Evolutionary conservation across 345 rosid genomes (phyloP).

Genomic region (Brassica rapa): DNA sequence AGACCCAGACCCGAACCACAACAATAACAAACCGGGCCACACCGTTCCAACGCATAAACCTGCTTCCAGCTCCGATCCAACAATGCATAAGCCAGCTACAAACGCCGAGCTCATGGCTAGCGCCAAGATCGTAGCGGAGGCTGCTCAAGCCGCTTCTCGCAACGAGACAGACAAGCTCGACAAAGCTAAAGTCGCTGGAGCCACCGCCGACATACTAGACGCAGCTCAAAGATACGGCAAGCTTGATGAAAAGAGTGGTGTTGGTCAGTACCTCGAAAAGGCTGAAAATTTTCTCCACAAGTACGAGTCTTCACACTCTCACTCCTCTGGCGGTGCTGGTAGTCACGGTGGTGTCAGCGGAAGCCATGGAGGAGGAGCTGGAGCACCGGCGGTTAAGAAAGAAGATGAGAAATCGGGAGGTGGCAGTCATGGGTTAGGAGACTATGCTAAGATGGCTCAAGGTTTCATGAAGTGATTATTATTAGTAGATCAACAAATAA

Average conservation of each 20-base stretch:
- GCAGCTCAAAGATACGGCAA: conserved; percentile 73
- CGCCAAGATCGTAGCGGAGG: conserved; percentile 64
- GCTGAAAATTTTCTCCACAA: conserved; percentile 74
- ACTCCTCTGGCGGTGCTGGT: conserved; percentile 23
- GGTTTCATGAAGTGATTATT: conserved; percentile 49
- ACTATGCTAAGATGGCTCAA: conserved; percentile 66
- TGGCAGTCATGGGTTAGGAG: conserved; percentile 48
- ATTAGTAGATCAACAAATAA: neutral
- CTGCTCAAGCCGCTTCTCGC: conserved; percentile 51
- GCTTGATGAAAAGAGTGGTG: conserved; percentile 58
- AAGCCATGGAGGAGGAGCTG: neutral
- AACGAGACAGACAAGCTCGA: conserved; percentile 43
- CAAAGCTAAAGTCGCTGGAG: conserved; percentile 44
- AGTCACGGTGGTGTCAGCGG: conserved; percentile 4
- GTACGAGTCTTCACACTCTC: conserved; percentile 46
- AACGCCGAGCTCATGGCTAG: conserved; percentile 60
- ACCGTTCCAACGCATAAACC: conserved; percentile 30
- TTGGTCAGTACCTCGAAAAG: conserved; percentile 67
- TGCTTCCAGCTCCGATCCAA: conserved; percentile 22
- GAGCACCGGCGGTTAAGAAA: conserved; percentile 13
- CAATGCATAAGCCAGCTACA: conserved; percentile 39
- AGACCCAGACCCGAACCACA: conserved; percentile 25
- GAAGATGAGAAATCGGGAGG: conserved; percentile 49
- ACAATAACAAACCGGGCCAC: conserved; percentile 29
- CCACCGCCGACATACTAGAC: conserved; percentile 54